These are phyloP conservation scores for Rhododendron mucronatum DNA, from an alignment of 148 eudicot genomes.

Conservation along the genomic window DNA sequence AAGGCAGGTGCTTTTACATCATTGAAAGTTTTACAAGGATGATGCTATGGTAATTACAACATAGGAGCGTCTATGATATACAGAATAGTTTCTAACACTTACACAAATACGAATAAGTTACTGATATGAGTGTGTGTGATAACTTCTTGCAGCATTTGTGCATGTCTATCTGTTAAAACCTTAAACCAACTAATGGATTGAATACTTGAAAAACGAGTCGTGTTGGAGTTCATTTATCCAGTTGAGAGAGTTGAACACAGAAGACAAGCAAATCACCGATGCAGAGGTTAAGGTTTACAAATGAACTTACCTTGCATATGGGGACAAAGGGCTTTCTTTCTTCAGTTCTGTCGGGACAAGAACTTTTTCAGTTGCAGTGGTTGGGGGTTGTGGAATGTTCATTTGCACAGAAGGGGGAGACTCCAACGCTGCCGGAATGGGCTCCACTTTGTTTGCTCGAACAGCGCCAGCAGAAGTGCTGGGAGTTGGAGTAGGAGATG, in stretches of 20 bases:
- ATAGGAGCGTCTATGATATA: not conserved
- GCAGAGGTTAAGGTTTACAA: not conserved
- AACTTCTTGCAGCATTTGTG: not conserved
- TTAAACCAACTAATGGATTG: not conserved
- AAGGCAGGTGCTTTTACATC: not conserved
- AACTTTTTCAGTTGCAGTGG: conserved; percentile 9
- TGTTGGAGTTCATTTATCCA: not conserved
- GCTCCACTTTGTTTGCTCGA: conserved; percentile 13
- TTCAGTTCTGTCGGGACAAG: not conserved
- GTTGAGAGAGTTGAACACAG: not conserved
- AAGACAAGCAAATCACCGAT: not conserved
- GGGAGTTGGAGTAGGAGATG: conserved; percentile 49
- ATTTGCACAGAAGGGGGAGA: conserved; percentile 6
- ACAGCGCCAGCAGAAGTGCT: conserved; percentile 17
- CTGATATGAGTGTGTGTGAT: not conserved
- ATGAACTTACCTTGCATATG: conserved; percentile 19
- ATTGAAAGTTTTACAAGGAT: not conserved
- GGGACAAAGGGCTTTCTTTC: conserved; percentile 19
- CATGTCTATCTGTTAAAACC: not conserved
- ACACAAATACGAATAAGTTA: not conserved
- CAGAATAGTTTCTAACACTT: not conserved
- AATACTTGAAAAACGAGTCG: not conserved
- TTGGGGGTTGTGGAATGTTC: conserved; percentile 13
- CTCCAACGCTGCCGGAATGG: not conserved
- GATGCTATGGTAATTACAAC: not conserved